phyloP scores from a whole-genome alignment of 176 grass and related monocot species.

The Aegilops umbellulata region DNA sequence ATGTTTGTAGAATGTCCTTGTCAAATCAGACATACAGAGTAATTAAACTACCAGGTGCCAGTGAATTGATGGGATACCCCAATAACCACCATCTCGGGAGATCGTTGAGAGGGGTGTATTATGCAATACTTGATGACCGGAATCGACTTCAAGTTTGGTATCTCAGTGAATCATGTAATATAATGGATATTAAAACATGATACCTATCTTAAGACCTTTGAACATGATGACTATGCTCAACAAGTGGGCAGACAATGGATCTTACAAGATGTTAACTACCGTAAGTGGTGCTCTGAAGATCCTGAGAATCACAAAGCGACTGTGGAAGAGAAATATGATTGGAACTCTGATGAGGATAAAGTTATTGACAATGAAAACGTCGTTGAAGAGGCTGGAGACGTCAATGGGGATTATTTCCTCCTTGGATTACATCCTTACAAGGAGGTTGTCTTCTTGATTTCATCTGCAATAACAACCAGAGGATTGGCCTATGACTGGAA shows the following conservation, averaged over 20 bases:
- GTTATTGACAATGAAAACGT: too few species aligned
- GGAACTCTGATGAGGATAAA: conserved; percentile 11
- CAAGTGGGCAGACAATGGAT: background rate
- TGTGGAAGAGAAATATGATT: background rate
- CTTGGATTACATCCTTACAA: too few species aligned
- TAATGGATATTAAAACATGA: background rate
- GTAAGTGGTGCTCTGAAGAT: background rate
- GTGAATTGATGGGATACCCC: background rate
- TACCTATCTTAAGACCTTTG: background rate
- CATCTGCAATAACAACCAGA: too few species aligned
- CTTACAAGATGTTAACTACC: background rate
- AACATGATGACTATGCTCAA: background rate
- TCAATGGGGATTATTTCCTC: too few species aligned
- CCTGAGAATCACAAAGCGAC: background rate
- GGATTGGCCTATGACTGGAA: too few species aligned
- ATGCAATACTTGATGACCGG: background rate
- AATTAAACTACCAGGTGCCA: background rate
- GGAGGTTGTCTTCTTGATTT: too few species aligned
- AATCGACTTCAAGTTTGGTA: background rate
- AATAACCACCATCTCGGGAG: background rate
- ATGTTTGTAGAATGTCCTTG: background rate
- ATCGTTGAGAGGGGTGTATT: background rate
- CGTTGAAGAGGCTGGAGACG: too few species aligned
- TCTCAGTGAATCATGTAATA: background rate
- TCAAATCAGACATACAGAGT: background rate